These are phyloP conservation scores for Bruguiera hainesii DNA, from an alignment of 441 rosid genomes.

Conservation along the genomic window DNA sequence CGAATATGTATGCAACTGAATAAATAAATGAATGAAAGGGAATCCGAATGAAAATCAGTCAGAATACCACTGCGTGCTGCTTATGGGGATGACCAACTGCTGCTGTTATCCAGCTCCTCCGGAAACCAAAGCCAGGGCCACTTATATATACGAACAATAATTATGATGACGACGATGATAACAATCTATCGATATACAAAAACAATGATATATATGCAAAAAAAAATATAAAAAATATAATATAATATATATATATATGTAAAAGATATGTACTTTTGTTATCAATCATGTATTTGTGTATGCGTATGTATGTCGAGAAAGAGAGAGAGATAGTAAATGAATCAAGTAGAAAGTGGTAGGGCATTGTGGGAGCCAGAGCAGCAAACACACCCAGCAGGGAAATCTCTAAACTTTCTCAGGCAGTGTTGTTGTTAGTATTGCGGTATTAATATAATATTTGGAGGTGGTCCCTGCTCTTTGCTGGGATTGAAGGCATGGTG, in stretches of 20 bases:
- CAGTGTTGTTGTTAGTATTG: not conserved
- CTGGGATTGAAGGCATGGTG: conserved; percentile 17
- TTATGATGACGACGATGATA: too few relatives aligned
- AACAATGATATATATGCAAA: too few relatives aligned
- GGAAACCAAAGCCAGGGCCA: too few relatives aligned
- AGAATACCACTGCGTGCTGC: conserved; percentile 4
- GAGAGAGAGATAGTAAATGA: too few relatives aligned
- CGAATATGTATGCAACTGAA: too few relatives aligned
- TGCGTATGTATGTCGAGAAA: too few relatives aligned
- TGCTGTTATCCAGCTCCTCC: not conserved
- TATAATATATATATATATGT: too few relatives aligned
- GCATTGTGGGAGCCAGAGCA: not conserved
- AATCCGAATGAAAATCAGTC: not conserved
- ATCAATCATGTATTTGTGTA: too few relatives aligned
- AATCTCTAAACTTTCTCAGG: not conserved
- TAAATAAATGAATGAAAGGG: not conserved
- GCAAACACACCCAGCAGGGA: conserved; percentile 19
- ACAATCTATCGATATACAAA: too few relatives aligned
- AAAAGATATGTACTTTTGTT: too few relatives aligned
- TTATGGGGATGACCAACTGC: not conserved
- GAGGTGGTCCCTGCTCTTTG: conserved; percentile 33
- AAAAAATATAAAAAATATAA: too few relatives aligned
- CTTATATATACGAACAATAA: too few relatives aligned
- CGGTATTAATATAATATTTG: conserved; percentile 18
- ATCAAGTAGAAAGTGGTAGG: not conserved